Base-by-base conservation (phyloP, 2,329 filamentous ascomycete species). In the Botrytis pseudocinerea region DNA sequence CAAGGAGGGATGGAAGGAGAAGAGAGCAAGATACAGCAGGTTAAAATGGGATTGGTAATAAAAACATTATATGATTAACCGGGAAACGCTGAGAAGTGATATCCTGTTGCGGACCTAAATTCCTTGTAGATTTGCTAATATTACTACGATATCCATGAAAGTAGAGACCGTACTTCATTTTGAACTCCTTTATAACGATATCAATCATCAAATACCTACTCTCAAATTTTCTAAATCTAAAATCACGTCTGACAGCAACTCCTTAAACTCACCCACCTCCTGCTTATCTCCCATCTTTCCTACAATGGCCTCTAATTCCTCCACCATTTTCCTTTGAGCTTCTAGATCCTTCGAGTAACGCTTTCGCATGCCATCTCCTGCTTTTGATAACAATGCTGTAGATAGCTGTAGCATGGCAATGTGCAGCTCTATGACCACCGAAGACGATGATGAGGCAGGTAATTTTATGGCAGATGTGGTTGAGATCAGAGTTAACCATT, bases 401-500 rank as follows among this genome's bases (percentile, higher is more conserved):
- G 85, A 87, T 1, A 91, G 84, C 79, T 90, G 88, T 69, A 91
- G 79, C 42, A 85, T 83, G 2, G 87, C 87, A 7, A 88, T 82
- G 63, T 85, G 83, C 69, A 88, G 85, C 73, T 90, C 89, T 2
- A 80, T 70, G 18, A 79, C 51, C 2, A 76, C 44, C 9, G 76
- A 35, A 18, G 73, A 46, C 42, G 75, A 35, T 9, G 61, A 71
- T 2, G 72, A 69, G 5, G 74, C 22, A 38, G 71, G 42, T 12
- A 76, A 65, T 74, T 69, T 77, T 76, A 72, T 82, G 78, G 18
- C 85, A 2, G 88, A 85, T 1, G 87, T 84, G 1, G 80, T 79
- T 2, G 85, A 88, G 48, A 90, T 83, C 12, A 87, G 75, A 48
- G 84, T 83, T 84, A 91, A 87, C 88, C 89, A 90, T 2, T 84